Percentiles rank a stretch among this genome's conserved stretches.
Evolutionary conservation across 2,329 filamentous ascomycete genomes (phyloP).

Genomic region (Aspergillus novofumigatus): DNA sequence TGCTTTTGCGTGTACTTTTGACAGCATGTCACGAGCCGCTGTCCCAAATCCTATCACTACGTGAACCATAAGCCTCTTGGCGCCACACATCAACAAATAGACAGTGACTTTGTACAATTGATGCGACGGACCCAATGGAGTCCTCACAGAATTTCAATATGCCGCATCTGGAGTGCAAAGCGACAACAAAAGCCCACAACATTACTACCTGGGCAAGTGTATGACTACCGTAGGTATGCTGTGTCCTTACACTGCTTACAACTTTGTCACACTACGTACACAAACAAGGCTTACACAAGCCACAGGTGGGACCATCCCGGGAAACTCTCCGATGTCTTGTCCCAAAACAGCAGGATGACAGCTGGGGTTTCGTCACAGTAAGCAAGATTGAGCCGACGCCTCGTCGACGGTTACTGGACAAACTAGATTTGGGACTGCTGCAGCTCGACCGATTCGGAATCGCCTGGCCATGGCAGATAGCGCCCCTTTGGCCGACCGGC

Average conservation of each 20-base stretch:
- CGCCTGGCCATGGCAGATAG: background rate
- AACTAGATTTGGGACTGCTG: constrained; percentile 12
- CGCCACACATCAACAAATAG: background rate
- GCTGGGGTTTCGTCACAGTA: constrained; percentile 19
- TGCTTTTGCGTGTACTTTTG: background rate
- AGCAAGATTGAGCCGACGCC: constrained; percentile 2
- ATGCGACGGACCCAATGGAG: background rate
- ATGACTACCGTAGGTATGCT: background rate
- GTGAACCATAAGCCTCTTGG: background rate
- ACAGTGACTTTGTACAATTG: background rate
- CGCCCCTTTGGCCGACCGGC: background rate
- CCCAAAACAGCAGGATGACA: constrained; percentile 29
- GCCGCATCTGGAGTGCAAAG: background rate
- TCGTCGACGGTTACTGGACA: background rate
- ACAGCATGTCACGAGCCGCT: background rate
- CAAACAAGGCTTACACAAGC: background rate
- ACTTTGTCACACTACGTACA: background rate
- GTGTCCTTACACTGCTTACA: background rate
- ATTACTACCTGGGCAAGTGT: background rate
- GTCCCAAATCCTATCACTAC: background rate
- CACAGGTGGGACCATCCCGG: constrained; percentile 16
- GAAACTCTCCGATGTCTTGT: constrained; percentile 29
- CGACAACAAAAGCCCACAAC: background rate
- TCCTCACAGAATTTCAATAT: background rate
- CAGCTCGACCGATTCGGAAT: constrained; percentile 17